A percentile compares a stretch with the other conserved stretches of the same genome.
These are phyloP conservation scores for Mycena galericulata DNA, from an alignment of 768 basidiomycete species.

Conservation along the genomic window DNA sequence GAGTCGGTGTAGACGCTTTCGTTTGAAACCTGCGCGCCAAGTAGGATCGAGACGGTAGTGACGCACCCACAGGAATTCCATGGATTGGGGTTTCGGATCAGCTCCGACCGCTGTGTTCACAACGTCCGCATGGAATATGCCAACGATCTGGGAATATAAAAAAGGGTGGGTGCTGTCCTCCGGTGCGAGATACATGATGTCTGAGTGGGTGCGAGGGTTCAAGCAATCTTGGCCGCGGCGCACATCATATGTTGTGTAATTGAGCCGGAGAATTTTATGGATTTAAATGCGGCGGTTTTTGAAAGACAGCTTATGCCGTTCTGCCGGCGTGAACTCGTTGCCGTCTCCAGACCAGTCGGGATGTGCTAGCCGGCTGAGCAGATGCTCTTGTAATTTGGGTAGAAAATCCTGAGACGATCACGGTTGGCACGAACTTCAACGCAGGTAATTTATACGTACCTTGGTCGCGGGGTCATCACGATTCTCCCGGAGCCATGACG, in stretches of 20 bases:
- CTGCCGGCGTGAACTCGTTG: constrained; percentile 1
- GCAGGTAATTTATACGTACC: neutral
- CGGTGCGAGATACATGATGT: constrained; percentile 41
- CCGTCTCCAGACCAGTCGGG: constrained; percentile 25
- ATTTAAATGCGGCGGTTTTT: constrained; percentile 35
- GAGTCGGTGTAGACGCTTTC: neutral
- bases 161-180: constrained; percentile 34
- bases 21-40: neutral
- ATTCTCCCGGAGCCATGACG: constrained; percentile 6
- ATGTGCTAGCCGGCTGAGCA: constrained; percentile 13
- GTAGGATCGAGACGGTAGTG: neutral
- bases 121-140: neutral
- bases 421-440: neutral
- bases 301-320: neutral
- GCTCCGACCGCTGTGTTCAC: neutral
- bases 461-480: neutral
- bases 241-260: constrained; percentile 44
- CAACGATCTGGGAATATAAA: constrained; percentile 37
- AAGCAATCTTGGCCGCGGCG: constrained; percentile 46
- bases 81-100: neutral
- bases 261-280: constrained; percentile 44
- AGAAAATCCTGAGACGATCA: constrained; percentile 33
- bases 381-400: constrained; percentile 32
- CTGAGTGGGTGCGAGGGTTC: constrained; percentile 41
- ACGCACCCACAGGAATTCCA: constrained; percentile 6